Percentiles rank a stretch among this genome's conserved stretches.
Evolutionary conservation across 108 stramenopile species (phyloP).

Genomic region (Ochromonas danica): DNA sequence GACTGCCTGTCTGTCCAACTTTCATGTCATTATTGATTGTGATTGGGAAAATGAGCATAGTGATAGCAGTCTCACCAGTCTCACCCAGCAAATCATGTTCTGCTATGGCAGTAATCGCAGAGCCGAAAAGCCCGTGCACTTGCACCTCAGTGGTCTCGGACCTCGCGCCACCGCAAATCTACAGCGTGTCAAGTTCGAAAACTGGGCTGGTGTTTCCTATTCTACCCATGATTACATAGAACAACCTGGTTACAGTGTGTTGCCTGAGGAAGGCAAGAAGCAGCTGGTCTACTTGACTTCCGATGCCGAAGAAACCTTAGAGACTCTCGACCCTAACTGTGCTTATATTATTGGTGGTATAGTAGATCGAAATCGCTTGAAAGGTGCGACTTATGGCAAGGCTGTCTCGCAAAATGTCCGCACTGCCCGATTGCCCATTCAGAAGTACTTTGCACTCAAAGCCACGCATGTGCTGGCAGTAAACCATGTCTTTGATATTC

Average conservation of each 20-base stretch:
- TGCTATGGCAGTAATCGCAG: constrained; percentile 38
- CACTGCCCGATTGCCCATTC: constrained; percentile 24
- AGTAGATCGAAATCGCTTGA: constrained; percentile 47
- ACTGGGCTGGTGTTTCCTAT: constrained; percentile 8
- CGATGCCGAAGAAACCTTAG: constrained; percentile 35
- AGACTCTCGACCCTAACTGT: neutral
- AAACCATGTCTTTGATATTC: constrained; percentile 46
- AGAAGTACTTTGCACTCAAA: neutral
- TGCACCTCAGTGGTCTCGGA: constrained; percentile 8
- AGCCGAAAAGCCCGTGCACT: neutral
- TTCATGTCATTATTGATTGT: constrained; percentile 33
- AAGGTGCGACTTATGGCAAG: constrained; percentile 34
- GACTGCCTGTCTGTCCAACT: neutral
- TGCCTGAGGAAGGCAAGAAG: neutral
- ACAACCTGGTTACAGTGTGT: neutral
- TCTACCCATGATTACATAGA: neutral
- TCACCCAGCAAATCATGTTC: constrained; percentile 40
- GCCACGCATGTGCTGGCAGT: constrained; percentile 35
- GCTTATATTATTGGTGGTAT: constrained; percentile 47
- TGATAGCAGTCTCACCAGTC: neutral
- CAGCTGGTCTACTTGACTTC: constrained; percentile 44
- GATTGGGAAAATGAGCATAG: constrained; percentile 28
- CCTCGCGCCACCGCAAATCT: neutral
- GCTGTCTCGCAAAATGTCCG: neutral
- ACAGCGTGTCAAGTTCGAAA: neutral